Percentiles rank a stretch among this genome's conserved stretches.
These are phyloP conservation scores for Russula olivacea DNA, from an alignment of 768 basidiomycete genomes.

Conservation along the genomic window DNA sequence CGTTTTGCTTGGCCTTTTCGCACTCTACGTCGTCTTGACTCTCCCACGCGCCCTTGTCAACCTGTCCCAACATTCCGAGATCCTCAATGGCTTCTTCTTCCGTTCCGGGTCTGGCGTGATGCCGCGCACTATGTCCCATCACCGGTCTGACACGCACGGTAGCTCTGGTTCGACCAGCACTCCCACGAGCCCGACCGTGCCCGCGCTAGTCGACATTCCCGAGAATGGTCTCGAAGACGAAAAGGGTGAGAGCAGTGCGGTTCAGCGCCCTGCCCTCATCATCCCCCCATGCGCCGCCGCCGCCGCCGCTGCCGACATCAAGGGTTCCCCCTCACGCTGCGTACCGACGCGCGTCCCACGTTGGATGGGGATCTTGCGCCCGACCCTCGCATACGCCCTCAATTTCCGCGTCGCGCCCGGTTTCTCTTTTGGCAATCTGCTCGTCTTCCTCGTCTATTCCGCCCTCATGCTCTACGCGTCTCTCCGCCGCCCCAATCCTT, in stretches of 20 bases:
- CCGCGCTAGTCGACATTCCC: neutral
- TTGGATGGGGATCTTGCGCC: constrained; percentile 34
- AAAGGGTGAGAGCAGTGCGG: neutral
- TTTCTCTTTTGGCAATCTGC: constrained; percentile 36
- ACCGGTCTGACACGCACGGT: constrained; percentile 13
- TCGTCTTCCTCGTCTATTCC: constrained; percentile 36
- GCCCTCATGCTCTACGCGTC: constrained; percentile 34
- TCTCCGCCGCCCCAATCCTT: constrained; percentile 34
- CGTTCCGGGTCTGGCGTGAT: neutral
- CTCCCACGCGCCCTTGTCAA: constrained; percentile 21
- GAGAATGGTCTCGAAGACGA: neutral
- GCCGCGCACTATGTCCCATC: neutral
- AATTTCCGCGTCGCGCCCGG: constrained; percentile 33
- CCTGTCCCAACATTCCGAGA: constrained; percentile 17
- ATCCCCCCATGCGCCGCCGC: neutral
- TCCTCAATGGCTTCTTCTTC: constrained; percentile 18
- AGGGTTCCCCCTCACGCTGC: neutral
- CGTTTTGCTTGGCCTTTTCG: constrained; percentile 16
- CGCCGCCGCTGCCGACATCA: neutral
- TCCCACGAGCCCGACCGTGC: neutral
- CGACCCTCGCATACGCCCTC: constrained; percentile 30
- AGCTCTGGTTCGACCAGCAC: neutral
- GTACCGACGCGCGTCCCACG: constrained; percentile 34
- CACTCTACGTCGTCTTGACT: constrained; percentile 16
- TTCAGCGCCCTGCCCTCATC: neutral